Base-by-base conservation (phyloP, 2,329 filamentous ascomycete species). In the Bretziella fagacearum region DNA sequence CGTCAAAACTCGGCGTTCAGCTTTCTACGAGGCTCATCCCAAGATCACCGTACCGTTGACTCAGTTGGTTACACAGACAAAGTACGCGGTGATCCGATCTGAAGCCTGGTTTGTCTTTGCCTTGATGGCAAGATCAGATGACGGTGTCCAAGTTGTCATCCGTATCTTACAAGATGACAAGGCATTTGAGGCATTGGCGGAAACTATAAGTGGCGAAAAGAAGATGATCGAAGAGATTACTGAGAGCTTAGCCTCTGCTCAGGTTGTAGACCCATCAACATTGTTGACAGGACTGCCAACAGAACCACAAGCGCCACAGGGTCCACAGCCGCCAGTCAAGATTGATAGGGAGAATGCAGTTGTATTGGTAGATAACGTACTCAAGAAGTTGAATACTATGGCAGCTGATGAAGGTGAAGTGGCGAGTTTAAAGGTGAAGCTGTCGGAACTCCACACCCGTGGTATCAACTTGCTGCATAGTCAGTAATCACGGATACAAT, bases 81-180 rank as follows among this genome's bases (percentile, higher is more conserved):
- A 73, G 52, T 79, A 74, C 65, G 71, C 73, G 0, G 63, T 69
- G 2, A 62, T 80, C 2, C 65, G 71, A 15, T 75, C 73, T 32
- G 76, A 80, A 55, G 66, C 69, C 2, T 73, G 74, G 68, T 79
- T 79, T 52, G 67, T 76, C 4, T 65, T 77, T 44, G 76, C 76
- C 2, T 65, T 79, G 27, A 72, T 79, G 66, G 67, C 68, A 33
- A 65, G 73, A 23, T 66, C 68, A 1, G 48, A 55, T 1, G 67
- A 71, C 29, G 73, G 73, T 6, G 67, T 70, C 2, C 54, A 57
- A 2, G 58, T 70, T 8, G 65, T 73, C 15, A 54, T 63, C 6
- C 59, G 61, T 10, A 57, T 68, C 0, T 71, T 71, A 0, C 61
- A 60, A 17, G 47, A 50, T 3, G 20, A 45, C 10, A 43, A 52